Evolutionary conservation across 2,329 filamentous ascomycete genomes (phyloP).

Genomic region (Fusarium odoratissimum): DNA sequence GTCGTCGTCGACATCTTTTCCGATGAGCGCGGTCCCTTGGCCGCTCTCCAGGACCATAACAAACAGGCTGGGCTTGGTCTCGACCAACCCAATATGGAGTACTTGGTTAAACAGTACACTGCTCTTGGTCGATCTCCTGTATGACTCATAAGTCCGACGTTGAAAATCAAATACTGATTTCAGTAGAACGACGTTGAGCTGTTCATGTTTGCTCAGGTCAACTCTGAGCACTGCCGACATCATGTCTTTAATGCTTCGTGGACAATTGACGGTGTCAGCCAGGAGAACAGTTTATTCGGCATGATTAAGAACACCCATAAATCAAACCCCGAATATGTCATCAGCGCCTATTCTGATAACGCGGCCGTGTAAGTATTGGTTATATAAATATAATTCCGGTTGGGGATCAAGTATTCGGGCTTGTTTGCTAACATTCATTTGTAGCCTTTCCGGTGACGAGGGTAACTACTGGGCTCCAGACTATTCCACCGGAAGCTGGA

Average conservation of each 20-base stretch:
- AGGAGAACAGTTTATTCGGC: slow-evolving; percentile 84
- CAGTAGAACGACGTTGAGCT: slow-evolving; percentile 82
- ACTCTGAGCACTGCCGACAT: slow-evolving; percentile 88
- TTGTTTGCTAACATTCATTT: slow-evolving; percentile 3
- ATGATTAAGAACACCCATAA: slow-evolving; percentile 99
- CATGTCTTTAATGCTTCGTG: slow-evolving; percentile 98
- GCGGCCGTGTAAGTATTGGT: slow-evolving; percentile 75
- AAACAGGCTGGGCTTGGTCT: slow-evolving; percentile 84
- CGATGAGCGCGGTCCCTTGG: slow-evolving; percentile 71
- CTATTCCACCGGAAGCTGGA: slow-evolving; percentile 88
- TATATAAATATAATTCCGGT: slow-evolving; percentile 15
- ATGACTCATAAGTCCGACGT: slow-evolving; percentile 49
- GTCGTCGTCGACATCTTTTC: slow-evolving; percentile 81
- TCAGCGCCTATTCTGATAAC: slow-evolving; percentile 97
- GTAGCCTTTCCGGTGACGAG: slow-evolving; percentile 52
- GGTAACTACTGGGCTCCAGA: slow-evolving; percentile 83
- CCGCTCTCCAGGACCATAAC: slow-evolving; percentile 85
- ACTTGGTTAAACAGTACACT: slow-evolving; percentile 76
- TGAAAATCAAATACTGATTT: slow-evolving; percentile 37
- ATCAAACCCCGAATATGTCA: slow-evolving; percentile 80
- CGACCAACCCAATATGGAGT: slow-evolving; percentile 90
- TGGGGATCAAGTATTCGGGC: neutral
- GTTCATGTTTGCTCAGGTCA: slow-evolving; percentile 99
- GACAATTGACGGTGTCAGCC: slow-evolving; percentile 88
- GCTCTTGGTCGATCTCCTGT: slow-evolving; percentile 65